Base-by-base conservation (phyloP, 2,329 filamentous ascomycete species). In the Shiraia sp. region DNA sequence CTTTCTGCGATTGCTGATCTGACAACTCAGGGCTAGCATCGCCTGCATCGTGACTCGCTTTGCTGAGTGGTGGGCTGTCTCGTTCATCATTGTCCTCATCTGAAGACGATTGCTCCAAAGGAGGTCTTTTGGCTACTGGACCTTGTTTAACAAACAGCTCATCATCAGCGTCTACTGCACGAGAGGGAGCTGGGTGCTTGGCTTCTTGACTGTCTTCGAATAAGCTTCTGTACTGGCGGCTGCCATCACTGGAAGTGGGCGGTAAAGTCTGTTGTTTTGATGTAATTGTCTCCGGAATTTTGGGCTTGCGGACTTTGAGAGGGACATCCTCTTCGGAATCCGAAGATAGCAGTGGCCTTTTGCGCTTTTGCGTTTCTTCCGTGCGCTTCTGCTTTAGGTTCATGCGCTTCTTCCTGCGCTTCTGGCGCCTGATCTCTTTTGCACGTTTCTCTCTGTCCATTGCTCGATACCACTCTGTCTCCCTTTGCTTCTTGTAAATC, bases 21-120 rank as follows among this genome's bases (percentile, higher is more conserved):
- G 35, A 23, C 15, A 34, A 36, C 16, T 32, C 22, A 9, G 6
- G 14, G 7, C 25, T 39, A 10, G 25, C 32, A 9, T 23, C 25
- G 24, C 8, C 9, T 4, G 32, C 24, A 10, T 35, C 29, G 2
- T 9, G 22, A 16, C 37, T 32, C 16, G 47, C 19, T 15, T 54
- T 45, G 6, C 27, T 39, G 23, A 53, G 25, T 6, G 42, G 25
- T 3, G 2, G 42, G 40, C 14, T 24, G 19, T 8, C 19, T 8
- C 19, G 19, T 22, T 8, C 19, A 22, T 22, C 6, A 1, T 47
- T 40, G 26, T 19, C 36, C 26, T 45, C 38, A 2, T 53, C 51
- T 24, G 48, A 50, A 22, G 57, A 59, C 7, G 58, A 56, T 16
- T 56, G 57, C 15, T 44, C 32, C 2, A 61, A 15, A 14, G 54